Conservation (phyloP, 2,329 filamentous ascomycete species). For the Hansfordia pulvinata region DNA sequence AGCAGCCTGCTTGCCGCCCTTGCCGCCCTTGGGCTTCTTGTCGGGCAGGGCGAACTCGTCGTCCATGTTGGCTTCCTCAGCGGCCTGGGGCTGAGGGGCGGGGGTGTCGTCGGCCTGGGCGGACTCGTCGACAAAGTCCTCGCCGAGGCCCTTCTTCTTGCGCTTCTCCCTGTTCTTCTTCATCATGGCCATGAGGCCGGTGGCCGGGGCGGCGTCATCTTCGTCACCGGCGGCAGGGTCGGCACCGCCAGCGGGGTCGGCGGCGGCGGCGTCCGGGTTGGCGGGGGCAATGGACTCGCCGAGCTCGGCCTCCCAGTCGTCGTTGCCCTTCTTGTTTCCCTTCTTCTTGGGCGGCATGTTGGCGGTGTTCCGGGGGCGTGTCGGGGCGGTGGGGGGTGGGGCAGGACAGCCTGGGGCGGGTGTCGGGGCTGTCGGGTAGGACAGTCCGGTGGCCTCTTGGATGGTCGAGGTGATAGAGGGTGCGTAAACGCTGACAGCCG, state of each 20-base stretch:
- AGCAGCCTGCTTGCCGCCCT: conserved; percentile 32
- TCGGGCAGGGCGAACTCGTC: conserved; percentile 77
- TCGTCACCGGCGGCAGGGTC: conserved; percentile 38
- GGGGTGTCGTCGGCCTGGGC: conserved; percentile 25
- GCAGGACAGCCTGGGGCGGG: too few relatives aligned
- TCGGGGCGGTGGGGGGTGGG: too few relatives aligned
- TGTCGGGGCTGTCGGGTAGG: too few relatives aligned
- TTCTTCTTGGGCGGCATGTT: conserved; percentile 93
- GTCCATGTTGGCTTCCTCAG: conserved; percentile 68
- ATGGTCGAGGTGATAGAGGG: too few relatives aligned
- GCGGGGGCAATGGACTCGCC: conserved; percentile 62
- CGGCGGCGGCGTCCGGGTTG: conserved; percentile 32
- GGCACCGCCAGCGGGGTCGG: conserved; percentile 33
- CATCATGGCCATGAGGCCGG: conserved; percentile 66
- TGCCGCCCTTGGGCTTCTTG: conserved; percentile 55
- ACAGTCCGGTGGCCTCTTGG: too few relatives aligned
- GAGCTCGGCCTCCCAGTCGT: conserved; percentile 91
- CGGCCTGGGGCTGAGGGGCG: conserved; percentile 52
- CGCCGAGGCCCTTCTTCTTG: conserved; percentile 71
- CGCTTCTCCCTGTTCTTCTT: conserved; percentile 75
- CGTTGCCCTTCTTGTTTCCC: conserved; percentile 66
- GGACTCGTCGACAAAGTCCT: conserved; percentile 58
- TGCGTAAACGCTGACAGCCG: too few relatives aligned
- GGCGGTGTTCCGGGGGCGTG: conserved; percentile 12
- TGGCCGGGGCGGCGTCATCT: conserved; percentile 36